Evolutionary conservation across 148 eudicot genomes (phyloP), one percentile per base, ranked within the genome.

Genomic region (Mesembryanthemum crystallinum): DNA sequence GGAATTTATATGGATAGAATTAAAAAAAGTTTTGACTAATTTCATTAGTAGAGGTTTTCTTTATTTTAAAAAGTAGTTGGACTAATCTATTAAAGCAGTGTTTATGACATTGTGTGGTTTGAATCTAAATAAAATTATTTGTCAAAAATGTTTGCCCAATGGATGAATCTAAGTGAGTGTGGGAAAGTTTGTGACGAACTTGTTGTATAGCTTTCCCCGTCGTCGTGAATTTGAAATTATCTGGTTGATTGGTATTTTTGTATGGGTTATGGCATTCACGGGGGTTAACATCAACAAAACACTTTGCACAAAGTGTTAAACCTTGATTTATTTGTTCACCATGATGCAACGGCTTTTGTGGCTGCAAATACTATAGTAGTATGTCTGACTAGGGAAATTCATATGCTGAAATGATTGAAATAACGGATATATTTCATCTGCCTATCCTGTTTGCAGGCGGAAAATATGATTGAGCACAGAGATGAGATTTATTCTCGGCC

Each of bases 401-500:
- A 6, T 28, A 25, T 51, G 58, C 74, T 71, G 27, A 54, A 51
- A 10, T 14, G 17, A 0, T 57, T 30, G 39, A 24, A 20, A 21
- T 28, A 8, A 52, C 45, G 45, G 17, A 35, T 9, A 35, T 25
- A 5, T 1, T n/a, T 29, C 25, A 60, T 35, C 54, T 51, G 23
- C 11, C 58, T 73, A 5, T 77, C 10, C 47, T 35, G 49, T 71
- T 75, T 77, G 71, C 89, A 91, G 98, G 98, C 97, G 23, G 96
- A 92, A 67, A 94, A 94, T 83, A 79, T 94, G 94, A 92, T 94
- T 69, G 86, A 82, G 35, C 97, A 92, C 80, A 90, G 73, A 76
- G 96, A 94, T 67, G 98, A 89, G 72, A 94, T 94, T 37, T 88
- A 85, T 82, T 86, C 97, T 61, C 93, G 98, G 23, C 98, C 98